Percentiles rank a stretch among this genome's conserved stretches.
These are phyloP conservation scores for Alternaria brassicicola DNA, from an alignment of 2,329 filamentous ascomycete genomes.

Conservation along the genomic window DNA sequence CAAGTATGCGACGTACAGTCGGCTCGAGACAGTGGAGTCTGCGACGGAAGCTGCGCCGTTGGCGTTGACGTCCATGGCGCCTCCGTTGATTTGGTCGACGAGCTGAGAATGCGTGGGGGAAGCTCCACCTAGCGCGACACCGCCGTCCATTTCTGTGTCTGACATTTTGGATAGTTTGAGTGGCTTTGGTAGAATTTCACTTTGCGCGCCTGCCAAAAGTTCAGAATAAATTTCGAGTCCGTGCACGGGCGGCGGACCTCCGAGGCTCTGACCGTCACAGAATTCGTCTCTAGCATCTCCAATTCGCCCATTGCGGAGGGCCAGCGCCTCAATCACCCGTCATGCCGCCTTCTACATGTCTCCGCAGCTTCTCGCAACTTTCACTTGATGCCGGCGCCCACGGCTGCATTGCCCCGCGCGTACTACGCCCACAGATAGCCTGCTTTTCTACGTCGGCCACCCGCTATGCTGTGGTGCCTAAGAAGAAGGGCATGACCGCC, in stretches of 20 bases:
- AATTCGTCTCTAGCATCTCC: slow-evolving; percentile 25
- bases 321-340: slow-evolving; percentile 27
- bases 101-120: slow-evolving; percentile 37
- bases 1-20: slow-evolving; percentile 35
- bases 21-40: slow-evolving; percentile 40
- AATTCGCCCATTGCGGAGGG: slow-evolving; percentile 37
- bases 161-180: slow-evolving; percentile 23
- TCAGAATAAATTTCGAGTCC: slow-evolving; percentile 27
- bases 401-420: slow-evolving; percentile 31
- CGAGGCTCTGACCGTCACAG: slow-evolving; percentile 28
- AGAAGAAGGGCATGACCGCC: slow-evolving; percentile 36
- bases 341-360: slow-evolving; percentile 43
- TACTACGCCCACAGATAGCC: slow-evolving; percentile 33
- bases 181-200: neutral
- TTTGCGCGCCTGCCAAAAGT: slow-evolving; percentile 10
- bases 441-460: slow-evolving; percentile 46
- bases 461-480: slow-evolving; percentile 32
- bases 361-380: slow-evolving; percentile 41
- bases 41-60: slow-evolving; percentile 39
- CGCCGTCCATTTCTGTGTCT: slow-evolving; percentile 42
- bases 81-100: slow-evolving; percentile 37
- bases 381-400: slow-evolving; percentile 36
- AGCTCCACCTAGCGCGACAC: slow-evolving; percentile 25
- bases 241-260: slow-evolving; percentile 33
- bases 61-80: slow-evolving; percentile 43